Percentiles rank a stretch among this genome's conserved stretches.
phyloP scores from a whole-genome alignment of 108 stramenopile genomes.

The Fragilaria radians region DNA sequence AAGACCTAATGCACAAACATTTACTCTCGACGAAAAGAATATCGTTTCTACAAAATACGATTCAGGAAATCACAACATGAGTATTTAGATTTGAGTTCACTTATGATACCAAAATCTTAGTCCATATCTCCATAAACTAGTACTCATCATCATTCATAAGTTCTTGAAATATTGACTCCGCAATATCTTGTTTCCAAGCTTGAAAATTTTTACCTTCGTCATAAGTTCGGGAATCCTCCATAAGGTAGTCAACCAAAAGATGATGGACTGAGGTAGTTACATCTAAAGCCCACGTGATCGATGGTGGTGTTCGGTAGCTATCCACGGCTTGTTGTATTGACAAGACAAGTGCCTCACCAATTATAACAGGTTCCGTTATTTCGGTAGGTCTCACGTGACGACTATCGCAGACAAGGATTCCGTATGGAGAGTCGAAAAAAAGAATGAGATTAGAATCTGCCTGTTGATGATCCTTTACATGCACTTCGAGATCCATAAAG shows the following conservation, averaged over 20 bases:
- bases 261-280: neutral
- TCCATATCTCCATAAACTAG: no score
- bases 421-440: slow-evolving; percentile 28
- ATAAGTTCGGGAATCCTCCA: slow-evolving; percentile 14
- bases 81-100: no score
- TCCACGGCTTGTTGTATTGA: slow-evolving; percentile 6
- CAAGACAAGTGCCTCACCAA: slow-evolving; percentile 5
- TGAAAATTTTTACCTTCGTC: slow-evolving; percentile 4
- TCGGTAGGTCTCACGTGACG: neutral
- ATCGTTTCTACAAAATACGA: no score
- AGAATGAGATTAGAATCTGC: slow-evolving; percentile 11
- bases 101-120: no score
- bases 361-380: neutral
- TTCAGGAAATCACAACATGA: no score
- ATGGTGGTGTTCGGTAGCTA: slow-evolving; percentile 16
- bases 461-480: slow-evolving; percentile 4
- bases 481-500: slow-evolving; percentile 9
- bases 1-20: no score
- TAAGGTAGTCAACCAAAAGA: slow-evolving; percentile 1
- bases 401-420: slow-evolving; percentile 8
- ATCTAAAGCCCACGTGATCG: slow-evolving; percentile 8
- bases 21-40: no score
- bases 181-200: slow-evolving; percentile 15
- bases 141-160: neutral
- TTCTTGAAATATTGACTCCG: neutral